Percentiles rank a stretch among this genome's conserved stretches.
Conservation (phyloP, 2,329 filamentous ascomycete genomes). For the Paramyrothecium roridum region DNA sequence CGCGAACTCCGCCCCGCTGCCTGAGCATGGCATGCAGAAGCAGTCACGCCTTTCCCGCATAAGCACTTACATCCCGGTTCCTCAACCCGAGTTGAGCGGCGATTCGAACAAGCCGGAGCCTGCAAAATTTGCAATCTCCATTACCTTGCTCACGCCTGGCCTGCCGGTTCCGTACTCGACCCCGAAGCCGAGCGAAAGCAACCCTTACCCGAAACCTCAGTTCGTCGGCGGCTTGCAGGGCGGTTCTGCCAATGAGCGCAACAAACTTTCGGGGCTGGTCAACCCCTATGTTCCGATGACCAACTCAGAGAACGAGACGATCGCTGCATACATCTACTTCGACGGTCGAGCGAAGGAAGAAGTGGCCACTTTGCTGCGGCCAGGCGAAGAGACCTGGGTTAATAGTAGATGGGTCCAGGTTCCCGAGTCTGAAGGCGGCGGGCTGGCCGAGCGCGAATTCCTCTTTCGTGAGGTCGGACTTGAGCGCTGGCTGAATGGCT, state of each 20-base stretch:
- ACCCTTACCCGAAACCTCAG: slow-evolving; percentile 79
- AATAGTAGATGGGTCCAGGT: slow-evolving; percentile 98
- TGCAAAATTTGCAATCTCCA: slow-evolving; percentile 96
- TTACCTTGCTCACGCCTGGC: slow-evolving; percentile 86
- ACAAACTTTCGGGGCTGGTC: slow-evolving; percentile 54
- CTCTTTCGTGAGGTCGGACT: slow-evolving; percentile 94
- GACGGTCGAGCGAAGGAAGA: slow-evolving; percentile 94
- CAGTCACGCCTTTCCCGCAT: slow-evolving; percentile 89
- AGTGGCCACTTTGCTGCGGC: slow-evolving; percentile 86
- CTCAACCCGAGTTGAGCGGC: slow-evolving; percentile 68
- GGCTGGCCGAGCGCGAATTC: slow-evolving; percentile 93
- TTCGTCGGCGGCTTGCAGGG: slow-evolving; percentile 68
- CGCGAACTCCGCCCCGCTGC: slow-evolving; percentile 72
- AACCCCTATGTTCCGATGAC: slow-evolving; percentile 90
- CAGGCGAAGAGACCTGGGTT: slow-evolving; percentile 98
- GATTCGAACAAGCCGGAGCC: slow-evolving; percentile 78
- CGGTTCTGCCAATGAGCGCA: slow-evolving; percentile 44
- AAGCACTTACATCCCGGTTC: slow-evolving; percentile 95
- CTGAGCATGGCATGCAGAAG: slow-evolving; percentile 93
- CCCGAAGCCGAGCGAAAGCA: slow-evolving; percentile 72
- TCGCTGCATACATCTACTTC: slow-evolving; percentile 98
- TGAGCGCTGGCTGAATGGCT: slow-evolving; percentile 92
- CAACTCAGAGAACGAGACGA: slow-evolving; percentile 90
- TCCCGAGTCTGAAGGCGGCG: slow-evolving; percentile 84
- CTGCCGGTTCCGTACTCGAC: slow-evolving; percentile 90